These are phyloP conservation scores for Phialocephala sp. DNA, from an alignment of 2,329 filamentous ascomycete species.

Conservation along the genomic window DNA sequence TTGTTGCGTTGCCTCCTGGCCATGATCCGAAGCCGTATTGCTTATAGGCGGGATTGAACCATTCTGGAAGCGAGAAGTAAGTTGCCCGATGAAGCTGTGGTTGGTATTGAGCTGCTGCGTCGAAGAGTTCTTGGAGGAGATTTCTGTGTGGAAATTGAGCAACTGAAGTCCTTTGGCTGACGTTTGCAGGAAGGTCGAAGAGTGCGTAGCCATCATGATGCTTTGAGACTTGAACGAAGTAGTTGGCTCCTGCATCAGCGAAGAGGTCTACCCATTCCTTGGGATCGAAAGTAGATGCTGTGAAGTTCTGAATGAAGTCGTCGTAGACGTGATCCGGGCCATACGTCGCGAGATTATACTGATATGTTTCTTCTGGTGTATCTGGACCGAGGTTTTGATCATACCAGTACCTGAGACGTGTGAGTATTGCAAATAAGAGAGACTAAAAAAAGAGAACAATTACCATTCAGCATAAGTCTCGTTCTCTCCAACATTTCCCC, in stretches of 20 bases:
- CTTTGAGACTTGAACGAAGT: slow-evolving; percentile 49
- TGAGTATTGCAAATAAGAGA: background rate
- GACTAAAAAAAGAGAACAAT: slow-evolving; percentile 53
- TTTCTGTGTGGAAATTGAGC: slow-evolving; percentile 13
- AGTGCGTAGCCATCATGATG: slow-evolving; percentile 53
- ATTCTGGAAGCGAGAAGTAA: slow-evolving; percentile 17
- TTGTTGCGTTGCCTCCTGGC: slow-evolving; percentile 22
- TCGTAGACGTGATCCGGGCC: slow-evolving; percentile 58
- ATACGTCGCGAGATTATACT: slow-evolving; percentile 56
- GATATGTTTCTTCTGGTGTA: slow-evolving; percentile 21
- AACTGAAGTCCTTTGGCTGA: slow-evolving; percentile 14
- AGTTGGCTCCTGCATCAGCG: slow-evolving; percentile 53
- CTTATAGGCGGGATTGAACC: slow-evolving; percentile 16
- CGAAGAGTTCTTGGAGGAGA: slow-evolving; percentile 14
- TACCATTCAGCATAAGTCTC: slow-evolving; percentile 39
- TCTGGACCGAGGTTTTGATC: slow-evolving; percentile 4
- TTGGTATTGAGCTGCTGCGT: slow-evolving; percentile 13
- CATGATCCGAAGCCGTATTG: slow-evolving; percentile 17
- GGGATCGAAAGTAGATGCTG: slow-evolving; percentile 53
- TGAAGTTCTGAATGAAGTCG: slow-evolving; percentile 59
- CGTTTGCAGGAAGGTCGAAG: slow-evolving; percentile 13
- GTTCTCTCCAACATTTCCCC: slow-evolving; percentile 47
- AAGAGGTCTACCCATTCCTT: slow-evolving; percentile 60
- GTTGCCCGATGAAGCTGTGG: slow-evolving; percentile 16
- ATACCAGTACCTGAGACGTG: background rate